Evolutionary conservation across 768 basidiomycete species (phyloP), one percentile per base, ranked within the genome.

Genomic region (Ramaria rubella): DNA sequence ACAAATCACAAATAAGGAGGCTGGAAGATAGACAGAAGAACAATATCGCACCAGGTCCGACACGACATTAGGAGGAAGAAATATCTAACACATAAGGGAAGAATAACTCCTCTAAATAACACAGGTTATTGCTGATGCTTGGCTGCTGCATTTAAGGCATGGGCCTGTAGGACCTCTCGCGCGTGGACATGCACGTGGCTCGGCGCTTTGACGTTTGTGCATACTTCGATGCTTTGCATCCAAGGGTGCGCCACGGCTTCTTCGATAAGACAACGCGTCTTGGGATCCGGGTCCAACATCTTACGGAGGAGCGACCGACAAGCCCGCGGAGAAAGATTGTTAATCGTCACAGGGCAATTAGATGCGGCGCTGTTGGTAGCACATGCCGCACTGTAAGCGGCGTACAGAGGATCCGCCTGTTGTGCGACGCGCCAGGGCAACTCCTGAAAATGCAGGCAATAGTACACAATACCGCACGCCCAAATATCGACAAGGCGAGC

Each of bases 371-470:
- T 15, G 73, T 70, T 43, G 72, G 60, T 57, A 7, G 36, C 53
- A 61, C 78, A 81, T 2, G 72, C 70, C 2, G 65, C 55, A 30
- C 73, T 79, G 68, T 97, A 99, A 2, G 87, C 75, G 0, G 84
- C 76, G 70, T 92, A 99, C 9, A 95, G 80, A 8, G 78, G 70
- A 67, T 99, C 95, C 8, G 82, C 74, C 17, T 75, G 72, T 67
- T 97, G 94, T 31, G 95, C 95, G 2, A 87, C 90, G 58, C 94
- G 88, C 95, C 96, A 99, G 2, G 95, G 95, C 51, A 99, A 81
- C 69, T 99, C 95, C 69, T 93, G 89, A 77, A 96, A 96, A 71
- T 92, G 93, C 65, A 98, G 80, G 76, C 95, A 99, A 76, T 99
- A 99, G 73, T 95, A 98, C 63, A 99, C 94, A 62, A 99, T 82